Percentiles rank a stretch among this genome's conserved stretches.
Evolutionary conservation across 768 basidiomycete genomes (phyloP).

Genomic region (Serendipita sp.): DNA sequence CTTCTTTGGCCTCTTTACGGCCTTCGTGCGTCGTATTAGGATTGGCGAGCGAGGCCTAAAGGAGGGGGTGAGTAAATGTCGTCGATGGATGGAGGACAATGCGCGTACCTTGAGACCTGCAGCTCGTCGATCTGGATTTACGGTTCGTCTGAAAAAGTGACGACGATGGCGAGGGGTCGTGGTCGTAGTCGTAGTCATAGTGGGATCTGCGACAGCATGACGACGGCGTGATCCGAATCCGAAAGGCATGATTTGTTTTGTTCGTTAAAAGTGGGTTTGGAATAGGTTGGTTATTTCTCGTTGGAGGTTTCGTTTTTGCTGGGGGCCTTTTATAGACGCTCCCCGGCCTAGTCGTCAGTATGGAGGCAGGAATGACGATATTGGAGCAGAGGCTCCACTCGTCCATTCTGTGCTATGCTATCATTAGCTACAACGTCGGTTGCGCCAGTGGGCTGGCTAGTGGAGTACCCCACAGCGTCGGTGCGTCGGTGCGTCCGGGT

Average conservation of each 20-base stretch:
- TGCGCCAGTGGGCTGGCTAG: too few relatives aligned
- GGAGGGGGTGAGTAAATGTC: not conserved
- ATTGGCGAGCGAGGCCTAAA: not conserved
- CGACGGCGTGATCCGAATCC: not conserved
- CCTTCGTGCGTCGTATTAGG: conserved; percentile 1
- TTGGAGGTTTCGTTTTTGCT: not conserved
- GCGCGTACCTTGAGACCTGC: conserved; percentile 3
- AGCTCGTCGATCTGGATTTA: not conserved
- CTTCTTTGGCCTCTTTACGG: not conserved
- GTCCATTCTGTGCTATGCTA: too few relatives aligned
- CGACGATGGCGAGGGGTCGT: not conserved
- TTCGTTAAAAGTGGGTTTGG: too few relatives aligned
- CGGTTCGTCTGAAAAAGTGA: not conserved
- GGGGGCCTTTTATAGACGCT: not conserved
- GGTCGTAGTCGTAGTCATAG: not conserved
- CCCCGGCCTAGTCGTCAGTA: not conserved
- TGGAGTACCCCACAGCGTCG: too few relatives aligned
- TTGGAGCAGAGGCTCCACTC: not conserved
- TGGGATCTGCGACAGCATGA: not conserved
- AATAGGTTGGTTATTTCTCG: too few relatives aligned
- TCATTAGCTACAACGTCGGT: too few relatives aligned
- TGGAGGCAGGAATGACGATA: not conserved
- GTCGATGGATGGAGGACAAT: not conserved
- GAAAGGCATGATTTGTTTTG: not conserved
- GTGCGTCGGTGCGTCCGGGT: too few relatives aligned